Evolutionary conservation across 768 basidiomycete species (phyloP).

Genomic region (Tricholoma hemisulphureum): DNA sequence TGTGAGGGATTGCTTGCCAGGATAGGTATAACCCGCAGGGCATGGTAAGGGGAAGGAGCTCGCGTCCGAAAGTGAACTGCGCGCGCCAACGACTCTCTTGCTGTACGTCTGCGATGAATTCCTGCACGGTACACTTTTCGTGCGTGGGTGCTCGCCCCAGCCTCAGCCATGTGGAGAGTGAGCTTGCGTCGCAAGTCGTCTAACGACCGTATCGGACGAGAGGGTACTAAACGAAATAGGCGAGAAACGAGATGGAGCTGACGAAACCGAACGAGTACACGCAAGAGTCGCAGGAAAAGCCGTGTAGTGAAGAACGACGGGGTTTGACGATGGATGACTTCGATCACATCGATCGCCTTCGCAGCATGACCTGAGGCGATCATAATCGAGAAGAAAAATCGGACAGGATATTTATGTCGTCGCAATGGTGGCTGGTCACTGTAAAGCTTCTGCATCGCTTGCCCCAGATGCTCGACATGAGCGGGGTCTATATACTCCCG

Average conservation of each 20-base stretch:
- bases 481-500: slow-evolving; percentile 26
- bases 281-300: slow-evolving; percentile 39
- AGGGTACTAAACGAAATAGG: slow-evolving; percentile 24
- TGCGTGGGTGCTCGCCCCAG: slow-evolving; percentile 32
- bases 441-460: slow-evolving; percentile 39
- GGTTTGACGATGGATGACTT: slow-evolving; percentile 32
- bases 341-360: slow-evolving; percentile 38
- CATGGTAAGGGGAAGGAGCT: slow-evolving; percentile 13
- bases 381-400: slow-evolving; percentile 43
- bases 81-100: slow-evolving; percentile 24
- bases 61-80: slow-evolving; percentile 24
- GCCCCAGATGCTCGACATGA: slow-evolving; percentile 32
- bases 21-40: slow-evolving; percentile 22
- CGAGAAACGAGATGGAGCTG: slow-evolving; percentile 36
- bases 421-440: slow-evolving; percentile 26
- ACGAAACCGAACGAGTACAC: slow-evolving; percentile 39
- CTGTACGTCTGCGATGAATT: slow-evolving; percentile 11
- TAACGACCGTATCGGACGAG: slow-evolving; percentile 18
- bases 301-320: slow-evolving; percentile 40
- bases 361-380: slow-evolving; percentile 35
- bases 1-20: slow-evolving; percentile 23
- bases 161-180: slow-evolving; percentile 24
- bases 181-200: slow-evolving; percentile 33
- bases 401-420: slow-evolving; percentile 42
- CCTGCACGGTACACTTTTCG: slow-evolving; percentile 15